Conservation (phyloP, 371 early-diverging fungal species). For the Blakeslea trispora region DNA sequence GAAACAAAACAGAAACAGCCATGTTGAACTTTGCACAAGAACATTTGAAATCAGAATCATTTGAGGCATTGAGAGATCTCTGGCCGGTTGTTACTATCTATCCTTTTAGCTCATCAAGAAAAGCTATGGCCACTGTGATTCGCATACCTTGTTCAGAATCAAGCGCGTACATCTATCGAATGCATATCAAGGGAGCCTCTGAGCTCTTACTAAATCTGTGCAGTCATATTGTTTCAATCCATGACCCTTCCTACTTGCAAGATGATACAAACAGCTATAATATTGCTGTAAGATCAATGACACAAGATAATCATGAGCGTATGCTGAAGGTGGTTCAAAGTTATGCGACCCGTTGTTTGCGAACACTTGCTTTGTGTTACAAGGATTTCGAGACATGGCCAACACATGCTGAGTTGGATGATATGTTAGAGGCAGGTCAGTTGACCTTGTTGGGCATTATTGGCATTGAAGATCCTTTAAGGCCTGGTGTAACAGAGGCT, state of each 20-base stretch:
- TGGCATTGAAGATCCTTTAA: conserved; percentile 78
- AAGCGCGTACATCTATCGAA: conserved; percentile 42
- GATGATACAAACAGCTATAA: conserved; percentile 26
- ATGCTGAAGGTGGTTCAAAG: conserved; percentile 59
- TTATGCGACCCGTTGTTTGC: conserved; percentile 67
- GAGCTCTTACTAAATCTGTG: conserved; percentile 68
- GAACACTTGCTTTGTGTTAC: conserved; percentile 72
- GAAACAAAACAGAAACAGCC: conserved; percentile 89
- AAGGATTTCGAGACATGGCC: conserved; percentile 67
- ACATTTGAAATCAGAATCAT: conserved; percentile 46
- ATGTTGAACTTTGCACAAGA: conserved; percentile 65
- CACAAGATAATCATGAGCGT: conserved; percentile 41
- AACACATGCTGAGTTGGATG: conserved; percentile 44
- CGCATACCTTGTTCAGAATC: conserved; percentile 31
- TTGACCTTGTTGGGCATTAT: conserved; percentile 63
- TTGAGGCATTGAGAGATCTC: conserved; percentile 47
- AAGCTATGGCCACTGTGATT: conserved; percentile 85
- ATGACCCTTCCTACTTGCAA: conserved; percentile 30
- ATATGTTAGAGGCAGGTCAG: conserved; percentile 41
- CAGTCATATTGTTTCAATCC: conserved; percentile 39
- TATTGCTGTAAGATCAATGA: conserved; percentile 53
- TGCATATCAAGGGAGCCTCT: conserved; percentile 86
- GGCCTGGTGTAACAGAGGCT: conserved; percentile 69
- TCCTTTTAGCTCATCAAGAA: conserved; percentile 83
- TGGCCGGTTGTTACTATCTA: conserved; percentile 60